Conservation (phyloP, 2,329 filamentous ascomycete genomes). For the Colletotrichum chlorophyti region DNA sequence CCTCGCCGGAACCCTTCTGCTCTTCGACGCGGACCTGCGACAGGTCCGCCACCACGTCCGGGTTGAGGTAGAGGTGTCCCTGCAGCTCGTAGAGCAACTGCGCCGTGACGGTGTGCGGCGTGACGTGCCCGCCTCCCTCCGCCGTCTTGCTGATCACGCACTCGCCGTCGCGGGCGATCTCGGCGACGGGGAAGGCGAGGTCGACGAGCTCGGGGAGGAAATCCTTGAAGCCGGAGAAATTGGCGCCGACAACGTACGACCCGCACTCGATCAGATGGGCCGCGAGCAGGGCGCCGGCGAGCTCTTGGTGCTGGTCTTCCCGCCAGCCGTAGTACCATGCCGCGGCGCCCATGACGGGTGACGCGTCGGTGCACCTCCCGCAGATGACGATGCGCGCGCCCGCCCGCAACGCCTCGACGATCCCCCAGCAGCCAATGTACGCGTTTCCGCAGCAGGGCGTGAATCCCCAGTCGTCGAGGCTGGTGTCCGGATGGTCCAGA, state of each 20-base stretch:
- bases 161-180: slow-evolving; percentile 51
- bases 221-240: slow-evolving; percentile 53
- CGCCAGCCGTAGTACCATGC: slow-evolving; percentile 59
- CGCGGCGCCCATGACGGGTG: slow-evolving; percentile 57
- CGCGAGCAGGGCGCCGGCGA: slow-evolving; percentile 53
- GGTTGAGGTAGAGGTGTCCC: slow-evolving; percentile 54
- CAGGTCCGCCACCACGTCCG: slow-evolving; percentile 52
- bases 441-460: slow-evolving; percentile 44
- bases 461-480: slow-evolving; percentile 34
- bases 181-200: slow-evolving; percentile 56
- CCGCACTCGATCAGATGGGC: slow-evolving; percentile 60
- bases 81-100: slow-evolving; percentile 59
- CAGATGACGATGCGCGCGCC: slow-evolving; percentile 51
- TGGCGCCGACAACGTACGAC: slow-evolving; percentile 57
- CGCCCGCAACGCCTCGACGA: slow-evolving; percentile 42
- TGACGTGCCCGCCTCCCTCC: slow-evolving; percentile 42
- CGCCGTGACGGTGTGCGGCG: slow-evolving; percentile 44
- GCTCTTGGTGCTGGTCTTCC: slow-evolving; percentile 49
- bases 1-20: slow-evolving; percentile 29
- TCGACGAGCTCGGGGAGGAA: slow-evolving; percentile 37
- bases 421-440: slow-evolving; percentile 57
- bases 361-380: slow-evolving; percentile 51
- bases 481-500: slow-evolving; percentile 38
- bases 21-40: slow-evolving; percentile 42
- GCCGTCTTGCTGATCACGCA: slow-evolving; percentile 47